Evolutionary conservation across 2,329 filamentous ascomycete species (phyloP).

Genomic region (Aschersonia sp.): DNA sequence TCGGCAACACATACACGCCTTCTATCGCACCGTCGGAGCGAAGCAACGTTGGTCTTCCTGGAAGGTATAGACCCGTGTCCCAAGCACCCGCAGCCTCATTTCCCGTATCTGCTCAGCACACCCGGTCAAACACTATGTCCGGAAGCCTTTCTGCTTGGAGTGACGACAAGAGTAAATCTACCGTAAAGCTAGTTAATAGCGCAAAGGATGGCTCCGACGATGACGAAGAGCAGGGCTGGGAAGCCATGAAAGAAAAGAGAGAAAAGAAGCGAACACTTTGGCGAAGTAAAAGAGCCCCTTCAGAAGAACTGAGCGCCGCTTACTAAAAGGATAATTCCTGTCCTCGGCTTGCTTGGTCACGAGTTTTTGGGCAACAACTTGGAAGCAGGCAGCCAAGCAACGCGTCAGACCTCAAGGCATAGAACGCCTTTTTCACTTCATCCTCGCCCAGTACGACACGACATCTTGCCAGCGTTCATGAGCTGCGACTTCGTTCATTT

Average conservation of each 20-base stretch:
- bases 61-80: conserved; percentile 82
- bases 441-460: no score
- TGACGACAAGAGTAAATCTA: conserved; percentile 18
- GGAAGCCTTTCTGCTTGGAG: conserved; percentile 15
- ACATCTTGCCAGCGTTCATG: no score
- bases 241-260: conserved; percentile 54
- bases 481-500: no score
- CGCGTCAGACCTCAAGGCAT: no score
- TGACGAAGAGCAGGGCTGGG: conserved; percentile 56
- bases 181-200: conserved; percentile 23
- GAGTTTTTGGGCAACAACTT: background rate
- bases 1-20: conserved; percentile 55
- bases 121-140: conserved; percentile 19
- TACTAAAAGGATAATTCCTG: conserved; percentile 16
- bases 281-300: conserved; percentile 44
- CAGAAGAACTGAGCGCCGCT: conserved; percentile 32
- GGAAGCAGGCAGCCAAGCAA: background rate
- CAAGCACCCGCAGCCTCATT: conserved; percentile 29
- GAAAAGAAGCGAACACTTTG: conserved; percentile 54
- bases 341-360: background rate
- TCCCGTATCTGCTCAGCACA: conserved; percentile 14
- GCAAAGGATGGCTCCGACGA: conserved; percentile 30
- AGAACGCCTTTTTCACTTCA: no score
- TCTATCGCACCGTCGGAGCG: conserved; percentile 94
- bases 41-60: conserved; percentile 82